Base-by-base conservation (phyloP, 805 yeast species). In the Metschnikowia chrysomelidarum region DNA sequence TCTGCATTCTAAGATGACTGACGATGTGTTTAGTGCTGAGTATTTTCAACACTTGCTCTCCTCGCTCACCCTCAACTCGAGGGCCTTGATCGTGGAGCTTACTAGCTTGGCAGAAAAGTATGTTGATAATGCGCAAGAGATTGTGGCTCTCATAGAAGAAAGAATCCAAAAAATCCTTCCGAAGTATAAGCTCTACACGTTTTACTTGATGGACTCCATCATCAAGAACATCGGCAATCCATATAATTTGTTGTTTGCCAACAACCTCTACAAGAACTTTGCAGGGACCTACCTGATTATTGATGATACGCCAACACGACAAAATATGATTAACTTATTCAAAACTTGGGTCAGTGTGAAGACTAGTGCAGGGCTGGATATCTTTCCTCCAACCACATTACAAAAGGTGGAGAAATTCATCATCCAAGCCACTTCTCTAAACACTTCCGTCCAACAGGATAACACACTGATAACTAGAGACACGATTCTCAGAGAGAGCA, bases 221-320 rank as follows among this genome's bases (percentile, higher is more conserved):
- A 56, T 65, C 47, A 67, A 67, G 40, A 65, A 60, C 47, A 54
- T 67, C 19, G 72, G 73, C 11, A 66, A 60, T 38, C 73, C 73
- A 6, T 67, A 64, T 50, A 64, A 64, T 41, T 39, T 63, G 29
- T 46, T 66, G 32, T 66, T 67, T 44, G 62, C 63, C 25, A 41
- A 50, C 15, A 57, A 58, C 33, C 45, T 67, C 25, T 64, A 56
- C 49, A 52, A 52, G 33, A 50, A 52, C 28, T 67, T 65, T 48
- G 59, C 68, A 3, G 69, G 64, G 34, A 56, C 67, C 2, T 67
- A 65, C 45, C 47, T 59, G 34, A 52, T 66, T 27, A 69, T 65
- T 28, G 57, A 66, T 23, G 71, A 67, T 44, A 59, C 62, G 2
- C 50, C 56, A 13, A 64, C 70, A 12, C 49, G 73, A 40, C 70